Evolutionary conservation across 768 basidiomycete species (phyloP).

Genomic region (Phylloporus rhodoxanthus): DNA sequence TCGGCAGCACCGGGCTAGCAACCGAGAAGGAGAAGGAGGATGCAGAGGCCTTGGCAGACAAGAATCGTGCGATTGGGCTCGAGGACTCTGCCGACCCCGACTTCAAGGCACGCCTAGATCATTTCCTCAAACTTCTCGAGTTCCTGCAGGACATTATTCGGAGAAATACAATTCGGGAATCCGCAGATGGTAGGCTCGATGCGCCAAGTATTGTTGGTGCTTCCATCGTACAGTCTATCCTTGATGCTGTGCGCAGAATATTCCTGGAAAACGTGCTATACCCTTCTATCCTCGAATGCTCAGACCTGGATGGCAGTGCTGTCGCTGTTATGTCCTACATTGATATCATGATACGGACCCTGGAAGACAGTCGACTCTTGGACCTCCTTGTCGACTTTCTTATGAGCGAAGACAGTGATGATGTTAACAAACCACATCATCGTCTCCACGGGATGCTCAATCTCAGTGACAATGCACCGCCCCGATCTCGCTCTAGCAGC

Average conservation of each 20-base stretch:
- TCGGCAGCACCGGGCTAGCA: conserved; percentile 58
- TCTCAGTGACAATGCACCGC: conserved; percentile 33
- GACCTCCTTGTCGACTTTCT: conserved; percentile 74
- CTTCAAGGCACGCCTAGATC: conserved; percentile 75
- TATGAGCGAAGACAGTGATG: conserved; percentile 79
- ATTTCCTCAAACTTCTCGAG: conserved; percentile 85
- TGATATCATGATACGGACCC: conserved; percentile 77
- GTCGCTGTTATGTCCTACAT: conserved; percentile 95
- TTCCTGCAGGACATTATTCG: conserved; percentile 86
- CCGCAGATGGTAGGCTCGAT: conserved; percentile 37
- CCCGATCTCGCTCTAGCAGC: conserved; percentile 27
- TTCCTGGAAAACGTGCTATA: conserved; percentile 93
- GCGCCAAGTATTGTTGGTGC: conserved; percentile 64
- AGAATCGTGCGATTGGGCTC: conserved; percentile 55
- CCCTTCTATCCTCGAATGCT: conserved; percentile 89
- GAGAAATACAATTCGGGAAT: conserved; percentile 47
- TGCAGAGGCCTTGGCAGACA: conserved; percentile 45
- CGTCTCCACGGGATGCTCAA: conserved; percentile 40
- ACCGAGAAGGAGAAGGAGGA: conserved; percentile 56
- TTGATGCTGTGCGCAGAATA: conserved; percentile 75
- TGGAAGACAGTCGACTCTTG: conserved; percentile 61
- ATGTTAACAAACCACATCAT: conserved; percentile 43
- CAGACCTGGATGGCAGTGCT: conserved; percentile 88
- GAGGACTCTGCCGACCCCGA: conserved; percentile 72
- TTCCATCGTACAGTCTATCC: conserved; percentile 77